phyloP scores from a whole-genome alignment of 306 rosid species.

The Acmispon strigosus region DNA sequence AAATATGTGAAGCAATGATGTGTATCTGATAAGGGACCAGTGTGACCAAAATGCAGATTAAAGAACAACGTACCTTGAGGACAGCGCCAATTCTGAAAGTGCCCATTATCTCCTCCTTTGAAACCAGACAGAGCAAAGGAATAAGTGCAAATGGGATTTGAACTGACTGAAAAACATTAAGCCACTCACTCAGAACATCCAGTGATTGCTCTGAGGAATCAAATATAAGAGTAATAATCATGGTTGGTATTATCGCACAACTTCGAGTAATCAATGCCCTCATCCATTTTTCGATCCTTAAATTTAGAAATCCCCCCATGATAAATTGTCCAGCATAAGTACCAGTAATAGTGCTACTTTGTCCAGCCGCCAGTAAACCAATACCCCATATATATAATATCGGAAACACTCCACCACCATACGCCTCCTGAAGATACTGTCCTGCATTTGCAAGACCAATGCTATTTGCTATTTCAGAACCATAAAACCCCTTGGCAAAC shows the following conservation, averaged over 20 bases:
- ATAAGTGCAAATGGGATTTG: conserved; percentile 98
- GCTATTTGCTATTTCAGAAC: conserved; percentile 53
- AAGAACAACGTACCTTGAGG: conserved; percentile 53
- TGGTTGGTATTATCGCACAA: conserved; percentile 86
- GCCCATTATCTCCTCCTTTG: conserved; percentile 91
- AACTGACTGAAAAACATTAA: conserved; percentile 88
- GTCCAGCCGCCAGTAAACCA: conserved; percentile 97
- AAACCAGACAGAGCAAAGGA: conserved; percentile 87
- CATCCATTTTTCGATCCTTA: conserved; percentile 85
- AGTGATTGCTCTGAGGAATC: conserved; percentile 63
- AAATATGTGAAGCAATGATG: not conserved
- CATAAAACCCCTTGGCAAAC: conserved; percentile 89
- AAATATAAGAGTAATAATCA: conserved; percentile 72
- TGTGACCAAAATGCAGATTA: conserved; percentile 9
- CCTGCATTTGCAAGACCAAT: conserved; percentile 97
- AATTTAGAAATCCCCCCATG: conserved; percentile 90
- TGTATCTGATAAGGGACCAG: not conserved
- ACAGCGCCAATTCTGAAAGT: conserved; percentile 60
- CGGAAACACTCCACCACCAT: conserved; percentile 80
- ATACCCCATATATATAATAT: conserved; percentile 90
- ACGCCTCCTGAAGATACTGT: conserved; percentile 73
- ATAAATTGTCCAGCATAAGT: conserved; percentile 98
- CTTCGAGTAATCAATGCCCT: conserved; percentile 91
- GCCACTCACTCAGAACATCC: conserved; percentile 88
- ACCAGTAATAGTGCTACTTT: conserved; percentile 94